Base-by-base conservation (phyloP, 129 eudicot genomes). In the Escallonia rubra region DNA sequence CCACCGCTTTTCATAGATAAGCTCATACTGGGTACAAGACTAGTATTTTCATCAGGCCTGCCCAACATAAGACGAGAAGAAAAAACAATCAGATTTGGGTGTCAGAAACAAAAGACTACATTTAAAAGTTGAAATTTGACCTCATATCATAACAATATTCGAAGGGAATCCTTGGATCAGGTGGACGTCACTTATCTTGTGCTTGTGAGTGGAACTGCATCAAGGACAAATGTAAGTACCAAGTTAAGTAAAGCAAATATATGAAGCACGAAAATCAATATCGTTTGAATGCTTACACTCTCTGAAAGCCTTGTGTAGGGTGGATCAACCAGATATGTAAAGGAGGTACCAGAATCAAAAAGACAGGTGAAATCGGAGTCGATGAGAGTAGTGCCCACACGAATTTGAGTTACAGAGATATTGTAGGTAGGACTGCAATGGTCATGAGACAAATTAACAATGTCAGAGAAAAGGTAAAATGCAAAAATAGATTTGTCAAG, bases 131-230 rank as follows among this genome's bases (percentile, higher is more conserved):
- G 42, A 54, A 68, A 70, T 2, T 43, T 55, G 60, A 92, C 98
- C 96, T 89, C 98, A 92, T 89, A 66, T 76, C 86, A 74, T 92
- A 92, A 73, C 98, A 92, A 72, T 81, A 92, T 69, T 88, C 95
- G 34, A 92, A 92, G 44, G 96, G 98, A 63, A 92, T 84, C 87
- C 95, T 88, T 56, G 76, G 75, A 82, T 92, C 96, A 39, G 84
- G 65, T 45, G 91, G 91, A 61, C 74, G 96, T 52, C 88, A 78
- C 70, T 65, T 74, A 73, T 87, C 96, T 81, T 74, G 77, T 16
- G 74, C 67, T 64, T 87, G 96, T 15, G 78, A 75, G 77, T 91
- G 87, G 61, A 91, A 91, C 97, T 91, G 74, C 66, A 64, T 60
- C 47, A 47, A 71, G 49, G 48, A 8, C 70, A 46, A 63, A 40